A percentile compares a stretch with the other conserved stretches of the same genome.
Conservation (phyloP, 805 yeast species). For the Saccharomycopsis sp. region DNA sequence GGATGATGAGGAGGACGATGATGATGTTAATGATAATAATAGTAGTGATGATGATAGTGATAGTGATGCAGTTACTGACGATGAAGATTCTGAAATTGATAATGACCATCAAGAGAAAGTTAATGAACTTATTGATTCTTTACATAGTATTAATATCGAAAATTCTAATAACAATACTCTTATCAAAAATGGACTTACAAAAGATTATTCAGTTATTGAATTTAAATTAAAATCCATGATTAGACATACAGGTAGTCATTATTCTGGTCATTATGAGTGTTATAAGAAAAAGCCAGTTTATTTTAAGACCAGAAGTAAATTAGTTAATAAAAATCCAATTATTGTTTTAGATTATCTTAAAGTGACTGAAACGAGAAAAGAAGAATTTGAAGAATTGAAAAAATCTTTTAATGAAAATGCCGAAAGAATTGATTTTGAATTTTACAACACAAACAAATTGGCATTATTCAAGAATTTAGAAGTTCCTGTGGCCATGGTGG, state of each 20-base stretch:
- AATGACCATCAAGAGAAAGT: slow-evolving; percentile 17
- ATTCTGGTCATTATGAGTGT: slow-evolving; percentile 86
- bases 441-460: background rate
- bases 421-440: slow-evolving; percentile 2
- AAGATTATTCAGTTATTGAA: slow-evolving; percentile 24
- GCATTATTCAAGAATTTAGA: too few relatives aligned
- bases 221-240: slow-evolving; percentile 65
- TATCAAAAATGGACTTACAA: background rate
- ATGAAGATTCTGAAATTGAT: slow-evolving; percentile 13
- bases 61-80: slow-evolving; percentile 19
- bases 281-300: slow-evolving; percentile 61
- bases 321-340: slow-evolving; percentile 25
- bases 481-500: slow-evolving; percentile 17
- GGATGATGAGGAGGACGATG: slow-evolving; percentile 23
- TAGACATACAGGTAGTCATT: slow-evolving; percentile 82
- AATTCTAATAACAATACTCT: background rate
- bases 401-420: background rate
- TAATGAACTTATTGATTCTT: slow-evolving; percentile 4
- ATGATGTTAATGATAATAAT: slow-evolving; percentile 12
- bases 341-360: slow-evolving; percentile 19
- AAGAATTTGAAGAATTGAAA: slow-evolving; percentile 3
- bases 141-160: slow-evolving; percentile 24
- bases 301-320: slow-evolving; percentile 9
- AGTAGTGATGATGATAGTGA: slow-evolving; percentile 9
- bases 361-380: slow-evolving; percentile 2